These are phyloP conservation scores for Mycena pura DNA, from an alignment of 768 basidiomycete genomes.

Conservation along the genomic window DNA sequence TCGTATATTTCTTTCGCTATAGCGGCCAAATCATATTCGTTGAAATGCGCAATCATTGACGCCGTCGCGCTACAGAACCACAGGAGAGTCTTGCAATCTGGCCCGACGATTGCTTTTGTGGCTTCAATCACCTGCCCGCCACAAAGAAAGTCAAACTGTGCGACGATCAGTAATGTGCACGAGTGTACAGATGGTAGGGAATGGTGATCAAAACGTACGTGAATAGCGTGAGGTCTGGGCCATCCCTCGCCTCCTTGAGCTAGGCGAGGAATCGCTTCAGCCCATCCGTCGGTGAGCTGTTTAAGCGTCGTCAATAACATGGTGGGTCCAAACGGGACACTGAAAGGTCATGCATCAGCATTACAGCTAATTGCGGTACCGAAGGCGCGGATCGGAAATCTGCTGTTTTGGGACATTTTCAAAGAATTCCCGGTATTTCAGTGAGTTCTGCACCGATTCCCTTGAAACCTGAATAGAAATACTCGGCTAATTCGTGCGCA, in stretches of 20 bases:
- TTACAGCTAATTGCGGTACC: too few relatives aligned
- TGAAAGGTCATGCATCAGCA: too few relatives aligned
- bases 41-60: background rate
- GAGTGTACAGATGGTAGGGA: background rate
- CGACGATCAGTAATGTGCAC: background rate
- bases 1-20: constrained; percentile 2
- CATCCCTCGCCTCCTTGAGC: background rate
- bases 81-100: constrained; percentile 8
- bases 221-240: constrained; percentile 6
- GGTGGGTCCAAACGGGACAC: background rate
- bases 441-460: too few relatives aligned
- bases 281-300: constrained; percentile 6
- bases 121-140: background rate
- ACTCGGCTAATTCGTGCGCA: too few relatives aligned
- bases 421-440: too few relatives aligned
- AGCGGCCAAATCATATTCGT: constrained; percentile 4
- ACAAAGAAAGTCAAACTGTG: constrained; percentile 6
- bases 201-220: background rate
- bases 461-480: too few relatives aligned
- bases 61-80: background rate
- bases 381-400: too few relatives aligned
- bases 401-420: too few relatives aligned
- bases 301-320: background rate
- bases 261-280: background rate
- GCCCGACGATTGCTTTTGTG: constrained; percentile 6